Base-by-base conservation (phyloP, 2,329 filamentous ascomycete species). In the Paecilomyces dactylethromorphus region DNA sequence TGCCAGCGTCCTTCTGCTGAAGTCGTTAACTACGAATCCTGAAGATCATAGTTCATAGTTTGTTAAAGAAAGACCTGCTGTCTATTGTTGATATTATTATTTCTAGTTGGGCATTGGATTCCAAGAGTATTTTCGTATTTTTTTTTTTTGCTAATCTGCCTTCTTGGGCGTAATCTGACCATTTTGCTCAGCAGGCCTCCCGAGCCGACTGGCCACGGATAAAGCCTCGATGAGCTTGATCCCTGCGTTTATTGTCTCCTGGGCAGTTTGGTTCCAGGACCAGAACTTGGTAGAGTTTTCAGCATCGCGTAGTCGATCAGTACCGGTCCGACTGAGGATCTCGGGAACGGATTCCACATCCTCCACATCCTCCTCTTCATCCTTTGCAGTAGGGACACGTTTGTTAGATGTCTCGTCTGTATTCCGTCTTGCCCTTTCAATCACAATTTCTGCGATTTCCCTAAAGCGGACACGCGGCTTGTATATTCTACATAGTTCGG, bases 281-380 rank as follows among this genome's bases (percentile, higher is more conserved):
- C 83, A 86, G 62, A 86, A 86, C 57, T 74, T 73, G 33, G 78
- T 74, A 64, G 80, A 77, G 0, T 74, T 70, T 33, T 76, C 79
- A 11, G 72, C 73, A 29, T 64, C 64, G 18, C 65, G 59, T 3
- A 71, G 60, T 0, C 62, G 56, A 12, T 57, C 58, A 1, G 63
- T 54, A 35, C 52, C 53, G 13, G 33, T 55, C 32, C 29, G 35
- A 6, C 35, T 15, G 15, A 5, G 15, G 51, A 55, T n/a, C 24
- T 18, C 39, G 11, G 22, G 35, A 2, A 32, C 29, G 3, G 18
- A 12, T 15, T 26, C 21, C 18, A 11, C 2, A 10, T 56, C 39
- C 8, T 45, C 21, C 13, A n/a, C 13, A 29, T 29, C 26, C 1
- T 26, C 55, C 13, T 15, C 18, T 24, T 22, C 26, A 52, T 56